phyloP scores from a whole-genome alignment of 805 yeast species.

The Sugiyamaella chiloensis region DNA sequence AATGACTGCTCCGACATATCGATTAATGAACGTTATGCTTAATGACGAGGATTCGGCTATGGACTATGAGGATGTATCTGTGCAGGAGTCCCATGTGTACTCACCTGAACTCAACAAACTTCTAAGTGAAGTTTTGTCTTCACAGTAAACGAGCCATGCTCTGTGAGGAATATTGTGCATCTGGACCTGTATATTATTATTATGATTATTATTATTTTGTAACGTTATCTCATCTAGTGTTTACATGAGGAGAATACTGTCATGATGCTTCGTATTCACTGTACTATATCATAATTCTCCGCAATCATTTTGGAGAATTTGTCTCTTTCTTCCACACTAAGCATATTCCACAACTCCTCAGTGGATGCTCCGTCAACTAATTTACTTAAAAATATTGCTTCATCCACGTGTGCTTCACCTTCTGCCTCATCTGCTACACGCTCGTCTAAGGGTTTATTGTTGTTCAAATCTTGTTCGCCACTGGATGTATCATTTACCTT shows the following conservation, averaged over 20 bases:
- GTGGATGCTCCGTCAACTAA: constrained; percentile 16
- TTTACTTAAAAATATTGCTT: constrained; percentile 15
- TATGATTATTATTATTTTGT: not conserved
- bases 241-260: no score
- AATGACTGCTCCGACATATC: constrained; percentile 33
- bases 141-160: constrained; percentile 1
- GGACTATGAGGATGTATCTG: not conserved
- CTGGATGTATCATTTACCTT: no score
- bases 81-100: not conserved
- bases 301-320: constrained; percentile 13
- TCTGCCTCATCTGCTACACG: no score
- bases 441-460: no score
- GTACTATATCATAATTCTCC: constrained; percentile 7
- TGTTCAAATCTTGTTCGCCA: no score
- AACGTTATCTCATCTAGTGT: no score
- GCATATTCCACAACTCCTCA: constrained; percentile 20
- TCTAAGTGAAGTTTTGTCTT: constrained; percentile 8
- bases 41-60: constrained; percentile 31
- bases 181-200: not conserved
- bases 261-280: not conserved
- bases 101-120: constrained; percentile 8
- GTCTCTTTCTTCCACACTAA: constrained; percentile 16
- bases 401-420: constrained; percentile 14
- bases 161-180: no score
- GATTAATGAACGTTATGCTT: constrained; percentile 34